Base-by-base conservation (phyloP, 1,284 basidiomycete genomes). In the Cutaneotrichosporon cyanovorans region DNA sequence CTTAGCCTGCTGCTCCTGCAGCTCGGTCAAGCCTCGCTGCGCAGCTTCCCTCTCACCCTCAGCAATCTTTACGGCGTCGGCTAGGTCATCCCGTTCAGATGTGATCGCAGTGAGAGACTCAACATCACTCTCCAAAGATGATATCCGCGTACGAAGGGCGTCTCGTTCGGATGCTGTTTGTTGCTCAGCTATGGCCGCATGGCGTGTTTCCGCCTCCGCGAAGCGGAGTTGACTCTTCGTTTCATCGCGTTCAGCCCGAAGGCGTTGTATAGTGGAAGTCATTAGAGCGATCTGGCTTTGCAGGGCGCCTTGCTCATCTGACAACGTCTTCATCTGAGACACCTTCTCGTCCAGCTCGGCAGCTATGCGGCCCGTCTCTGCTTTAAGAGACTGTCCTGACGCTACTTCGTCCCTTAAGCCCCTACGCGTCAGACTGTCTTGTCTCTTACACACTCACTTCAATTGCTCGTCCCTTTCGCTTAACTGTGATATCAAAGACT, bases 181-280 rank as follows among this genome's bases (percentile, higher is more conserved):
- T 6, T n/a, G 20, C 12, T 37, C 37, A 1, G 21, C 37, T 10
- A n/a, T n/a, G n/a, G n/a, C 25, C 12, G 25, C 25, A 12, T 28
- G 25, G 25, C 25, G 25, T 12, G 25, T 28, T 42, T 56, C 54
- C 5, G 30, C 40, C n/a, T 42, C 28, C 4, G 40, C 42, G 37
- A 50, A 56, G 7, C 12, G 11, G 14, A 56, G 37, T 23, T 49
- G 41, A 4, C 45, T 42, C 37, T 38, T 44, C 21, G 32, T 7
- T 5, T 52, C 54, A 40, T 56, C 48, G 15, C 54, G 50, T 18
- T 56, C 47, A 6, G 15, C 3, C 6, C 50, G 47, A n/a, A 56
- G 40, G 2, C 54, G 50, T 19, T 42, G 37, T 18, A 55, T 51
- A 3, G 46, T 51, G 38, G 41, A 18, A 1, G 34, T 45, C 53